Conservation (phyloP, 2,329 filamentous ascomycete genomes). For the Elsinoe australis region DNA sequence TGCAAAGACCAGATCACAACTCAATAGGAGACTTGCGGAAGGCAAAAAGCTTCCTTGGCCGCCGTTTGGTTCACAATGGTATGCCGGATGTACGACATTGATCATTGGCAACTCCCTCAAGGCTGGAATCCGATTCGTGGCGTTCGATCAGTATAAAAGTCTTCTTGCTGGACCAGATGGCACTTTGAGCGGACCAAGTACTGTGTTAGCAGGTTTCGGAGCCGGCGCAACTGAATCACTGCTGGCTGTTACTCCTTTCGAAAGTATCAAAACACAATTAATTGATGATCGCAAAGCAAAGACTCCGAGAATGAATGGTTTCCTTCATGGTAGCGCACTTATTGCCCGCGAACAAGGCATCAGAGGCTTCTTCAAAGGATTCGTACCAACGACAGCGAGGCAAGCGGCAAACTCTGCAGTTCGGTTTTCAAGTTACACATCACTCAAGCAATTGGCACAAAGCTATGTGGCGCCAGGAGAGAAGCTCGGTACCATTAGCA, state of each 20-base stretch:
- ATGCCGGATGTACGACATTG: slow-evolving; percentile 92
- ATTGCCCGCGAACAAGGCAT: slow-evolving; percentile 84
- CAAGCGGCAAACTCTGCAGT: slow-evolving; percentile 93
- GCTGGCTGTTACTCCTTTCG: slow-evolving; percentile 89
- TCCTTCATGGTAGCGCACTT: slow-evolving; percentile 79
- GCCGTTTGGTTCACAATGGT: slow-evolving; percentile 89
- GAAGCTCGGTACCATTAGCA: slow-evolving; percentile 79
- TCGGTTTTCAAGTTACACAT: slow-evolving; percentile 83
- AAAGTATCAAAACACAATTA: slow-evolving; percentile 97
- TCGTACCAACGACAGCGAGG: slow-evolving; percentile 86
- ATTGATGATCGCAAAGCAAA: slow-evolving; percentile 89
- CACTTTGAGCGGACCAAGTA: slow-evolving; percentile 81
- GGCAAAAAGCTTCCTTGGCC: slow-evolving; percentile 90
- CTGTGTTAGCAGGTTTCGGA: slow-evolving; percentile 87
- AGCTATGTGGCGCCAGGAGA: slow-evolving; percentile 90
- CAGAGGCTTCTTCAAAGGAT: slow-evolving; percentile 92
- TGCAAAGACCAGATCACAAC: slow-evolving; percentile 88
- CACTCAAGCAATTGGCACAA: slow-evolving; percentile 80
- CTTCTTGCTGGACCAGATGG: slow-evolving; percentile 75
- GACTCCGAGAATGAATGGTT: slow-evolving; percentile 81
- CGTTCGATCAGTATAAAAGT: slow-evolving; percentile 89
- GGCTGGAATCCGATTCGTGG: slow-evolving; percentile 90
- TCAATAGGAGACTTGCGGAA: slow-evolving; percentile 74
- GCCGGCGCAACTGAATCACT: slow-evolving; percentile 91
- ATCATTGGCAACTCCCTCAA: slow-evolving; percentile 97